These are phyloP conservation scores for Exophiala bonariae DNA, from an alignment of 2,329 filamentous ascomycete species.

Conservation along the genomic window DNA sequence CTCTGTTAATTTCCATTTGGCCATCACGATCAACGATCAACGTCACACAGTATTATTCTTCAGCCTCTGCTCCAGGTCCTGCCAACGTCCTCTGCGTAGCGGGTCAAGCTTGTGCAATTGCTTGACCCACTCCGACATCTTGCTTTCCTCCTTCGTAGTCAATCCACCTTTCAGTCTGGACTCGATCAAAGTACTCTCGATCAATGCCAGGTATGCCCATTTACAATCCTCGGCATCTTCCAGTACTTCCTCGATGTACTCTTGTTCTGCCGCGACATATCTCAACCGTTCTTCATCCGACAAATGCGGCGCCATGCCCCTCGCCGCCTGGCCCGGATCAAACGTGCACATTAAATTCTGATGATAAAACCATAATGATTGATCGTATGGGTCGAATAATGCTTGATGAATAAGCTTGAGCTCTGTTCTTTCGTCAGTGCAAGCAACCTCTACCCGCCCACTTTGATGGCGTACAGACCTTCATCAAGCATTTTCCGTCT, in stretches of 20 bases:
- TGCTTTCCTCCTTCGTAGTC: slow-evolving; percentile 43
- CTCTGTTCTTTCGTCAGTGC: slow-evolving; percentile 51
- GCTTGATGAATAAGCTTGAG: slow-evolving; percentile 73
- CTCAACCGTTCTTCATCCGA: slow-evolving; percentile 59
- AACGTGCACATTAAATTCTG: slow-evolving; percentile 78
- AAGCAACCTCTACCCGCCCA: neutral
- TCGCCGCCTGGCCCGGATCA: slow-evolving; percentile 48
- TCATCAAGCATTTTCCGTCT: slow-evolving; percentile 71
- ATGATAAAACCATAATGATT: slow-evolving; percentile 97
- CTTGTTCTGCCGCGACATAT: slow-evolving; percentile 70
- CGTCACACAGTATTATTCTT: too few relatives aligned
- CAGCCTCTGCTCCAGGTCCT: slow-evolving; percentile 58
- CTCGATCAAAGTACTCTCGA: slow-evolving; percentile 70
- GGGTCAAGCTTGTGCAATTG: slow-evolving; percentile 71
- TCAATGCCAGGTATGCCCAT: slow-evolving; percentile 84
- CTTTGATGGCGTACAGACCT: slow-evolving; percentile 47
- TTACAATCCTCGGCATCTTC: slow-evolving; percentile 72
- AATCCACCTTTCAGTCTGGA: slow-evolving; percentile 42
- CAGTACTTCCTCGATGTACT: slow-evolving; percentile 68
- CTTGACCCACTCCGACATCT: slow-evolving; percentile 60
- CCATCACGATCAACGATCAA: too few relatives aligned
- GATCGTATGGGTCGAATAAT: slow-evolving; percentile 87
- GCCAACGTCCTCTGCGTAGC: slow-evolving; percentile 72
- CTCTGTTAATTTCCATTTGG: too few relatives aligned
- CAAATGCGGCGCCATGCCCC: slow-evolving; percentile 66